These are phyloP conservation scores for Scenedesmus sp. DNA, from an alignment of 163 green algal genomes.

Conservation along the genomic window DNA sequence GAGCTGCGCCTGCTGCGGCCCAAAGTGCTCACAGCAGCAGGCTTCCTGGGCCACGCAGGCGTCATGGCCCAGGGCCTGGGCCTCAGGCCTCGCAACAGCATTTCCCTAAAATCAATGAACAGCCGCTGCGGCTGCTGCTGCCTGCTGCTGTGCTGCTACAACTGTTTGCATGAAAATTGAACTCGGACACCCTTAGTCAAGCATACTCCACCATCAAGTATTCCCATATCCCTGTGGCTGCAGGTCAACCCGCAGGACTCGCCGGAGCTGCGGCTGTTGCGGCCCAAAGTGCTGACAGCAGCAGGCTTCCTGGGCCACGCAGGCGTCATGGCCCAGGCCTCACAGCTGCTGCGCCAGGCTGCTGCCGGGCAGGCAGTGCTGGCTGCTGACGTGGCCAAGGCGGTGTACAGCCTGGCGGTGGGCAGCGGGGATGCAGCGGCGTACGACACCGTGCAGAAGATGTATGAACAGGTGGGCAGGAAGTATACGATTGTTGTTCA, in stretches of 20 bases:
- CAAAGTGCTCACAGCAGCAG: slow-evolving; percentile 30
- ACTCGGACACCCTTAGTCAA: too few species aligned
- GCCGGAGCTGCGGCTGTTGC: slow-evolving; percentile 37
- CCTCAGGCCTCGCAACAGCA: neutral
- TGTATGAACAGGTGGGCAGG: slow-evolving; percentile 48
- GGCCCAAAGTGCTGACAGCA: slow-evolving; percentile 28
- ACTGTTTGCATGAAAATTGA: too few species aligned
- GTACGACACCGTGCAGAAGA: neutral
- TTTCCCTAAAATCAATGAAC: too few species aligned
- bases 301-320: slow-evolving; percentile 43
- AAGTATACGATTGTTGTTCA: too few species aligned
- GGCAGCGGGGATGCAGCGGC: slow-evolving; percentile 10
- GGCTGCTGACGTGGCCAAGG: slow-evolving; percentile 34
- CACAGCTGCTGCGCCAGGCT: neutral
- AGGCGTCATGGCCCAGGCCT: neutral
- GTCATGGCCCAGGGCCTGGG: slow-evolving; percentile 2
- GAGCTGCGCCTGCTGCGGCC: slow-evolving; percentile 49
- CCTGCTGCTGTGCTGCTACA: neutral
- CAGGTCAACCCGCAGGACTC: slow-evolving; percentile 38
- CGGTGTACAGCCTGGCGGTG: slow-evolving; percentile 50
- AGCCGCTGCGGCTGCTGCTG: neutral
- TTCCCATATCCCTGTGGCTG: neutral
- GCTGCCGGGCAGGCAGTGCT: neutral
- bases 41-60: slow-evolving; percentile 27
- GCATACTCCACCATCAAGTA: neutral